Evolutionary conservation across 78 protist species (phyloP), one percentile per base, ranked within the genome.

Genomic region (Isochrysis galbana): DNA sequence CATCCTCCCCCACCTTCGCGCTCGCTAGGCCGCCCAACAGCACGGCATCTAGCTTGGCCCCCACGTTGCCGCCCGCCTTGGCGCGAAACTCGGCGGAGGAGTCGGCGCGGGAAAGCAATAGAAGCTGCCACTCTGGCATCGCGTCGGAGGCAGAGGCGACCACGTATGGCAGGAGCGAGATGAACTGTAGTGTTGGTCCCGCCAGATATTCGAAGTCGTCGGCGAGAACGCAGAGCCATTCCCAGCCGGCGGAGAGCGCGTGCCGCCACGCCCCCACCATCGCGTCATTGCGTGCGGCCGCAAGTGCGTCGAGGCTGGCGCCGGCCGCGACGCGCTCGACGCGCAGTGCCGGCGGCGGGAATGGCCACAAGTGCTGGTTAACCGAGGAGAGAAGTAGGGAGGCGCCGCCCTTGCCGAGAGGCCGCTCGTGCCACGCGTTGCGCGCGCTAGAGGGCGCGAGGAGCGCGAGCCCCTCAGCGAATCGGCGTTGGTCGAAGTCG

Each of bases 351-450:
- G 44, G 84, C 21, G 84, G 84, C 46, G 46, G 46, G 46, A 77
- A 77, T 4, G 84, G 84, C 84, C 84, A 77, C 46, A 77, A 46
- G 21, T 77, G 84, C 84, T 10, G 34, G 1, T 46, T 17, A 0
- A 23, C 44, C 47, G 44, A 46, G 36, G 46, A 36, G 26, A 77
- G 84, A 14, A 77, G 5, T 41, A 77, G 84, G 17, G 14, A 29
- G 19, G 84, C 84, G 47, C 84, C 84, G 26, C 84, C 84, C 1
- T 39, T 39, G 84, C 84, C 84, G 44, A 77, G 84, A 23, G 84
- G 84, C 32, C 17, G 17, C 19, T 4, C 1, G 84, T 77, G 84
- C 47, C 46, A 39, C 46, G 0, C 26, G 44, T 7, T 2, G 47
- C 47, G 14, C 47, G 44, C 36, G 84, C 14, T 17, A 3, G 47